phyloP scores from a whole-genome alignment of 1,284 basidiomycete species.

The Cutaneotrichosporon sp. region DNA sequence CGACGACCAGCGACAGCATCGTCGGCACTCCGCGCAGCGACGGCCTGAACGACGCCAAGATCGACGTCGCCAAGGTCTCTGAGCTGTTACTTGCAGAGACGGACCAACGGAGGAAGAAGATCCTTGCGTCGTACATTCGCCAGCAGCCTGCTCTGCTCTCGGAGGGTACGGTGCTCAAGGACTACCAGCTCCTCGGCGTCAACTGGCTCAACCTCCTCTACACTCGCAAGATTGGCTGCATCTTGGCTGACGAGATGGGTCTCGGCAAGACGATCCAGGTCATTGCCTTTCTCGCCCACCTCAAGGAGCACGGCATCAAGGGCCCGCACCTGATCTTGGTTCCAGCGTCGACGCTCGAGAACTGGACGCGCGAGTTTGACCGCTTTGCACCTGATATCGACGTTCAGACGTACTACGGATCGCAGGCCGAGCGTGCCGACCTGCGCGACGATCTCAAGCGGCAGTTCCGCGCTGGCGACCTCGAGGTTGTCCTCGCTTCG shows the following conservation, averaged over 20 bases:
- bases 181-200: slow-evolving; percentile 94
- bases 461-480: slow-evolving; percentile 64
- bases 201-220: slow-evolving; percentile 95
- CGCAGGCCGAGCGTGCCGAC: slow-evolving; percentile 78
- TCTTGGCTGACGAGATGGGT: slow-evolving; percentile 98
- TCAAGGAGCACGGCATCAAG: slow-evolving; percentile 71
- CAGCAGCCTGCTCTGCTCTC: slow-evolving; percentile 72
- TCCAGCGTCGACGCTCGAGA: slow-evolving; percentile 94
- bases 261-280: slow-evolving; percentile 91
- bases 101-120: slow-evolving; percentile 42
- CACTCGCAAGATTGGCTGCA: slow-evolving; percentile 78
- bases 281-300: slow-evolving; percentile 88
- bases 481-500: slow-evolving; percentile 94
- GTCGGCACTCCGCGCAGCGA: slow-evolving; percentile 45
- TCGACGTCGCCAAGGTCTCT: slow-evolving; percentile 49
- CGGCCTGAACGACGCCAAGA: slow-evolving; percentile 51
- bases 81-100: slow-evolving; percentile 44
- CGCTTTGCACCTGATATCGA: slow-evolving; percentile 80
- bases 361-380: slow-evolving; percentile 96
- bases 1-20: slow-evolving; percentile 43
- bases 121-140: slow-evolving; percentile 60
- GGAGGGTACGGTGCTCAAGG: slow-evolving; percentile 76
- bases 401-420: slow-evolving; percentile 91
- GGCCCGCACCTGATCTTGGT: slow-evolving; percentile 95
- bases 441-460: slow-evolving; percentile 66